Evolutionary conservation across 2,329 filamentous ascomycete genomes (phyloP).

Genomic region (Amphichorda felina): DNA sequence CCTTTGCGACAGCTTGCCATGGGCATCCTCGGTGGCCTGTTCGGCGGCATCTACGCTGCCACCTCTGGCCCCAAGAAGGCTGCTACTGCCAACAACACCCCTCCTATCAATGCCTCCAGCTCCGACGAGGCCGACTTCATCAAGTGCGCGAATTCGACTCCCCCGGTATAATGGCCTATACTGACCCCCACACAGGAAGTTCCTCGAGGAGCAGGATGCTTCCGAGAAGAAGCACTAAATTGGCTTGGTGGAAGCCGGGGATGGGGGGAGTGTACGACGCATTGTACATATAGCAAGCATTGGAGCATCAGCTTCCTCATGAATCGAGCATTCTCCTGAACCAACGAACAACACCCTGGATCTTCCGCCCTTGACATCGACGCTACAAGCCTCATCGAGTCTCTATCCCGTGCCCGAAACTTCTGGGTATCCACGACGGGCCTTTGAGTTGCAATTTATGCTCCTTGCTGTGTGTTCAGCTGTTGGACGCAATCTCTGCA

Average conservation of each 20-base stretch:
- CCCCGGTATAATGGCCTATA: background rate
- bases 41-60: slow-evolving; percentile 33
- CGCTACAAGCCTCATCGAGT: too few relatives aligned
- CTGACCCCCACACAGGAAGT: slow-evolving; percentile 17
- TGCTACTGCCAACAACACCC: slow-evolving; percentile 30
- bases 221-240: slow-evolving; percentile 28
- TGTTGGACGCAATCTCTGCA: too few relatives aligned
- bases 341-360: background rate
- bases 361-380: too few relatives aligned
- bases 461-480: too few relatives aligned
- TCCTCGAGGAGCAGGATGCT: slow-evolving; percentile 18
- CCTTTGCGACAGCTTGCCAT: slow-evolving; percentile 37
- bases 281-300: slow-evolving; percentile 21
- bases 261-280: slow-evolving; percentile 13
- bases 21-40: slow-evolving; percentile 38
- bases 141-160: slow-evolving; percentile 36
- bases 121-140: slow-evolving; percentile 54
- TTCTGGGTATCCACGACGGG: too few relatives aligned
- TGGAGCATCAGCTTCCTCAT: slow-evolving; percentile 4
- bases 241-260: slow-evolving; percentile 2
- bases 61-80: slow-evolving; percentile 30
- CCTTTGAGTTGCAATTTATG: too few relatives aligned
- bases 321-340: slow-evolving; percentile 1
- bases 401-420: too few relatives aligned
- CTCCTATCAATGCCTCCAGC: slow-evolving; percentile 50